These are phyloP conservation scores for Fraxinus nigra DNA, from an alignment of 305 asterid genomes.

Conservation along the genomic window DNA sequence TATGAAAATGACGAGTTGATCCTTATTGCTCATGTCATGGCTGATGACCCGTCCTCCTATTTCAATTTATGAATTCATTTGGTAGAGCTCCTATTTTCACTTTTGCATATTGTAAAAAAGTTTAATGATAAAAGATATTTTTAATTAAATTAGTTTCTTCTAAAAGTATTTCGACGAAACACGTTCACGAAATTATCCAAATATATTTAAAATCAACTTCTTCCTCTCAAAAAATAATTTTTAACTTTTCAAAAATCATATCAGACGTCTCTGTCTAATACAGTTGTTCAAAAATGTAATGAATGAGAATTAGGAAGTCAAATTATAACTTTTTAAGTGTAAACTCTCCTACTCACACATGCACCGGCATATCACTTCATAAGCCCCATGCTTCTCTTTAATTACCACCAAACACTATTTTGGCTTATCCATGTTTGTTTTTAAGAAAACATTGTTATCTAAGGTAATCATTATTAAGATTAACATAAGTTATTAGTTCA, in stretches of 20 bases:
- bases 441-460: not conserved
- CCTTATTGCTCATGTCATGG: not conserved
- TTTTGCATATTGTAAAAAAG: too few species aligned
- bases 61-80: not conserved
- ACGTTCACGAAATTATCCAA: too few species aligned
- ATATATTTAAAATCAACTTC: too few species aligned
- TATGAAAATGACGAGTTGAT: conserved; percentile 13
- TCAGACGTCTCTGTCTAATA: not conserved
- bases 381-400: not conserved
- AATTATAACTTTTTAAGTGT: not conserved
- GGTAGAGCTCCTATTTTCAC: too few species aligned
- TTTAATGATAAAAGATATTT: too few species aligned
- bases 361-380: not conserved
- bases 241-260: too few species aligned
- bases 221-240: too few species aligned
- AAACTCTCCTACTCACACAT: not conserved
- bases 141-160: too few species aligned
- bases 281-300: not conserved
- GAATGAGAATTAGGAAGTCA: not conserved
- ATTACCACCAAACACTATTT: not conserved
- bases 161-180: too few species aligned
- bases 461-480: not conserved
- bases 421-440: not conserved
- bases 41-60: not conserved
- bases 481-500: not conserved